phyloP scores from a whole-genome alignment of 73 alveolate species.

The Tetrahymena elliotti region DNA sequence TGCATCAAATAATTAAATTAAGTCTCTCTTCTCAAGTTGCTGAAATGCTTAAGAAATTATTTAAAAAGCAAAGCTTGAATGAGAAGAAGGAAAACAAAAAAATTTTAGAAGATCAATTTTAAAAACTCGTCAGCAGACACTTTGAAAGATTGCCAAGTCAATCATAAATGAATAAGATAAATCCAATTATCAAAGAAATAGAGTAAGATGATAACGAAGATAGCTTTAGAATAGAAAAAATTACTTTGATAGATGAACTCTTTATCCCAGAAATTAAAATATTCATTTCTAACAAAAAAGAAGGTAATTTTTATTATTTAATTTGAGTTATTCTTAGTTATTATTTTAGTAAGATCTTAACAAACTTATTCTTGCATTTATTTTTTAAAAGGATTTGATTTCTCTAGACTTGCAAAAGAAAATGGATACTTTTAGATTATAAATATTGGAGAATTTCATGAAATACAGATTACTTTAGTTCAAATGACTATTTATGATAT shows the following conservation, averaged over 20 bases:
- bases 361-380: not conserved
- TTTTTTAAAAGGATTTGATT: not conserved
- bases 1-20: not conserved
- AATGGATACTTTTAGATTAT: not conserved
- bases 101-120: not conserved
- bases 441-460: not conserved
- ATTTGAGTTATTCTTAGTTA: not conserved
- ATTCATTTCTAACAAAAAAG: not conserved
- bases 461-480: not conserved
- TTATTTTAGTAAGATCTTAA: too few species aligned
- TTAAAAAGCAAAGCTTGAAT: not conserved
- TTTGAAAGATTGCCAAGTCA: not conserved
- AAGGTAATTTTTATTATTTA: not conserved
- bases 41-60: not conserved
- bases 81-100: not conserved
- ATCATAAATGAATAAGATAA: not conserved
- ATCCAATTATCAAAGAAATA: not conserved
- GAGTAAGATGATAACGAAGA: not conserved
- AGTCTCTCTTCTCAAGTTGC: not conserved
- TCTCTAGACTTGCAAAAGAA: not conserved
- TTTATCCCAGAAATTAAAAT: not conserved
- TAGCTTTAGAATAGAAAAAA: not conserved
- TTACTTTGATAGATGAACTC: not conserved
- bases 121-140: not conserved
- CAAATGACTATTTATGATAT: not conserved